These are phyloP conservation scores for Galerina marginata DNA, from an alignment of 768 basidiomycete species.

Conservation along the genomic window DNA sequence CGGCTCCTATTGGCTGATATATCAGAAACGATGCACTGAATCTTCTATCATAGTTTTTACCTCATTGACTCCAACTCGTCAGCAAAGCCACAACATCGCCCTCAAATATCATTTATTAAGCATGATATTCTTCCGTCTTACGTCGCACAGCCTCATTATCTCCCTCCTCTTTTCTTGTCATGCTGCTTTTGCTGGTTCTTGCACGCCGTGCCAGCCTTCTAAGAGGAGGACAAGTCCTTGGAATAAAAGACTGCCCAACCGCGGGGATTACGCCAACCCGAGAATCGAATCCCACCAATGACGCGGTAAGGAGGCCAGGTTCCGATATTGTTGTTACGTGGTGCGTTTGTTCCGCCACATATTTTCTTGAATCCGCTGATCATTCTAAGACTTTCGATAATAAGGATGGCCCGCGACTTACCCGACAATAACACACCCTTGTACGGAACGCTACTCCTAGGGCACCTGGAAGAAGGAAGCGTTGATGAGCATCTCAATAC, in stretches of 20 bases:
- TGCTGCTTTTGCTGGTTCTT: constrained; percentile 29
- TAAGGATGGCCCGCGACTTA: constrained; percentile 47
- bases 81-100: not conserved
- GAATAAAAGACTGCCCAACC: constrained; percentile 20
- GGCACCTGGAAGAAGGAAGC: constrained; percentile 41
- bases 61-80: constrained; percentile 12
- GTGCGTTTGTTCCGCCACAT: constrained; percentile 36
- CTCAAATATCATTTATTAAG: constrained; percentile 32
- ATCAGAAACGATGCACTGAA: constrained; percentile 9
- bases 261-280: constrained; percentile 44
- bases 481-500: constrained; percentile 52
- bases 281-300: constrained; percentile 42
- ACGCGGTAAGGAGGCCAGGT: constrained; percentile 46
- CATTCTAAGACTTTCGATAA: constrained; percentile 23
- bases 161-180: constrained; percentile 27
- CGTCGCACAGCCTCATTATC: constrained; percentile 26
- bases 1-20: constrained; percentile 25
- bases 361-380: constrained; percentile 20
- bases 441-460: constrained; percentile 50
- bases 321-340: constrained; percentile 46
- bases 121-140: constrained; percentile 38
- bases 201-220: constrained; percentile 33
- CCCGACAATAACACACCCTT: constrained; percentile 39
- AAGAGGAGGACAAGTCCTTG: constrained; percentile 23
- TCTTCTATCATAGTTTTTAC: constrained; percentile 20